Evolutionary conservation across 352 stramenopile species (phyloP).

Genomic region (Phytopythium aichiense): DNA sequence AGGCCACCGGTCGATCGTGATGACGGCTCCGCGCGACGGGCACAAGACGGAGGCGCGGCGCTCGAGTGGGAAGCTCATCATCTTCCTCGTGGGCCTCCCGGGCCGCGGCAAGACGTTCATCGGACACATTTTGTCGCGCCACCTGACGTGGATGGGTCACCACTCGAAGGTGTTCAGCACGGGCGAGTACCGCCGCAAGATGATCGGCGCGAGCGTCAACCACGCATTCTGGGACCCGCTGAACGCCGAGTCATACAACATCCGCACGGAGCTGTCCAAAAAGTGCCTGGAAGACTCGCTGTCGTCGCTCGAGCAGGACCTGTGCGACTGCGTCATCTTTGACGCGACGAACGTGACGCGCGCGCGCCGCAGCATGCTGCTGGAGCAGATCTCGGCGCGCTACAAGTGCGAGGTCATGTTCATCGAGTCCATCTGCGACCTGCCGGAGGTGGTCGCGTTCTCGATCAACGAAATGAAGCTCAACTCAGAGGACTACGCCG

Average conservation of each 20-base stretch:
- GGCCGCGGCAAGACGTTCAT: conserved; percentile 86
- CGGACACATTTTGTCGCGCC: conserved; percentile 70
- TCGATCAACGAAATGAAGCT: conserved; percentile 87
- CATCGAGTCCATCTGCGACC: conserved; percentile 79
- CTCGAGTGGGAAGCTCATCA: conserved; percentile 66
- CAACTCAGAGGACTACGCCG: conserved; percentile 75
- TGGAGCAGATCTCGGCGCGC: conserved; percentile 44
- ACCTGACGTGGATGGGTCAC: conserved; percentile 86
- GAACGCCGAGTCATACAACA: conserved; percentile 67
- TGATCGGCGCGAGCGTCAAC: conserved; percentile 64
- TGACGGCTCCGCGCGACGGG: conserved; percentile 25
- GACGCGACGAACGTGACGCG: conserved; percentile 83
- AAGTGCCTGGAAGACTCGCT: conserved; percentile 75
- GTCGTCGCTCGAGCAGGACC: conserved; percentile 50
- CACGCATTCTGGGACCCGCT: conserved; percentile 81
- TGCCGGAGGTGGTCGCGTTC: conserved; percentile 64
- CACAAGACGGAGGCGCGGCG: conserved; percentile 34
- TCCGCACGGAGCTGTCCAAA: conserved; percentile 63
- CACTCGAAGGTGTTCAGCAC: conserved; percentile 81
- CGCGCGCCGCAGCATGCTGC: conserved; percentile 54
- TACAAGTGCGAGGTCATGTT: conserved; percentile 83
- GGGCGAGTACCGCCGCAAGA: conserved; percentile 69
- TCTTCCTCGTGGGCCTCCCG: conserved; percentile 76
- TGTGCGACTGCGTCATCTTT: conserved; percentile 79
- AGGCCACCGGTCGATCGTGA: conserved; percentile 65